phyloP scores from a whole-genome alignment of 2,329 filamentous ascomycete species.

The Penicillium sp. region DNA sequence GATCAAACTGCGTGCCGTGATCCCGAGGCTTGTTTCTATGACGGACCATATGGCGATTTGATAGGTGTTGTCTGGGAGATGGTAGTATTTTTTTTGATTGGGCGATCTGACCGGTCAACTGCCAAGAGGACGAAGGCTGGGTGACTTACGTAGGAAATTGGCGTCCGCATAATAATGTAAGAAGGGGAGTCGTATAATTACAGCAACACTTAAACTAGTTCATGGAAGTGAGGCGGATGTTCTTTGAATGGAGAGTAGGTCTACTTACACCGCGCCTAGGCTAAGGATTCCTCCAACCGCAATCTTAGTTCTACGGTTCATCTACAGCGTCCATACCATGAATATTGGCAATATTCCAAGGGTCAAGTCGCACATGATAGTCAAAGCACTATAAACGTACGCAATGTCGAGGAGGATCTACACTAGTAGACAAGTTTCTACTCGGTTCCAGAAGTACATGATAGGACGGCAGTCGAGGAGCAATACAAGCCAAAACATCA shows the following conservation, averaged over 20 bases:
- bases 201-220: constrained; percentile 35
- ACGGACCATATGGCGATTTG: constrained; percentile 43
- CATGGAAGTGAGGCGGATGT: constrained; percentile 1
- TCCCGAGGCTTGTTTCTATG: constrained; percentile 34
- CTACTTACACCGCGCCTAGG: constrained; percentile 50
- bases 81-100: background rate
- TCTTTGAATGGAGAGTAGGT: background rate
- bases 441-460: background rate
- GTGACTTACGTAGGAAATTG: constrained; percentile 31
- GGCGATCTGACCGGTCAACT: background rate
- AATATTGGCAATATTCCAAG: constrained; percentile 56
- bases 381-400: constrained; percentile 54
- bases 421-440: background rate
- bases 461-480: background rate
- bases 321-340: constrained; percentile 55
- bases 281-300: constrained; percentile 53
- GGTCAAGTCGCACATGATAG: constrained; percentile 53
- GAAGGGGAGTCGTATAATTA: constrained; percentile 47
- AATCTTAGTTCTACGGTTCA: constrained; percentile 53
- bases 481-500: background rate
- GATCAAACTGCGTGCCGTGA: constrained; percentile 48
- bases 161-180: constrained; percentile 40
- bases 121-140: background rate
- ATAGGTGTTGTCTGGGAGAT: constrained; percentile 37
- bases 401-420: constrained; percentile 26